Evolutionary conservation across 2,329 filamentous ascomycete genomes (phyloP).

Genomic region (Xenoacremonium recifei): DNA sequence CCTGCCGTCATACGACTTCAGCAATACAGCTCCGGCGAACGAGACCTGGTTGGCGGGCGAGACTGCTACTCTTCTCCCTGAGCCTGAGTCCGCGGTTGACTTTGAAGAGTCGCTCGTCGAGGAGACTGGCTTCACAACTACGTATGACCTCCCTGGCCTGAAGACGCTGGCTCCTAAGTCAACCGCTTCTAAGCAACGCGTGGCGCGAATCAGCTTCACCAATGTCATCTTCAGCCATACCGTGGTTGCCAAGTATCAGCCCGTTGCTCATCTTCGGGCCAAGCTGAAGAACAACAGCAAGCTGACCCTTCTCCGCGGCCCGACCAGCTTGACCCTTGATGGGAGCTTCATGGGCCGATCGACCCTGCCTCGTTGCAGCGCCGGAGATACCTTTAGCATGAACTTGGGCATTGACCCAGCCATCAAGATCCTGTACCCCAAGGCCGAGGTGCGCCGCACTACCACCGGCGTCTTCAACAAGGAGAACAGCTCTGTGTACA

Average conservation of each 20-base stretch:
- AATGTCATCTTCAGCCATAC: constrained; percentile 55
- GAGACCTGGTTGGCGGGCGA: not conserved
- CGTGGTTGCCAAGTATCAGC: constrained; percentile 59
- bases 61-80: constrained; percentile 33
- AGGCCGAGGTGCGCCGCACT: constrained; percentile 51
- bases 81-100: constrained; percentile 28
- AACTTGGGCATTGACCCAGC: constrained; percentile 59
- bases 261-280: constrained; percentile 59
- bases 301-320: constrained; percentile 55
- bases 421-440: constrained; percentile 54
- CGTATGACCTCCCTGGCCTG: constrained; percentile 57
- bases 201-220: constrained; percentile 52
- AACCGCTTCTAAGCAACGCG: constrained; percentile 56
- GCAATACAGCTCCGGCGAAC: not conserved
- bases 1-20: not conserved
- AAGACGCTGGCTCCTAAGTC: constrained; percentile 55
- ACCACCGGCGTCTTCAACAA: constrained; percentile 53
- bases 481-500: constrained; percentile 51
- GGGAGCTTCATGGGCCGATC: constrained; percentile 60
- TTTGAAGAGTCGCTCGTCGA: constrained; percentile 52
- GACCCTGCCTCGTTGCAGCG: constrained; percentile 52
- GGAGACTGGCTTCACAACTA: constrained; percentile 58
- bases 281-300: constrained; percentile 54
- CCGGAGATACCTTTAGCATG: constrained; percentile 53
- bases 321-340: constrained; percentile 60